Percentiles rank a stretch among this genome's conserved stretches.
phyloP scores from a whole-genome alignment of 179 eudicot species.

The Heliamphora pulchella region DNA sequence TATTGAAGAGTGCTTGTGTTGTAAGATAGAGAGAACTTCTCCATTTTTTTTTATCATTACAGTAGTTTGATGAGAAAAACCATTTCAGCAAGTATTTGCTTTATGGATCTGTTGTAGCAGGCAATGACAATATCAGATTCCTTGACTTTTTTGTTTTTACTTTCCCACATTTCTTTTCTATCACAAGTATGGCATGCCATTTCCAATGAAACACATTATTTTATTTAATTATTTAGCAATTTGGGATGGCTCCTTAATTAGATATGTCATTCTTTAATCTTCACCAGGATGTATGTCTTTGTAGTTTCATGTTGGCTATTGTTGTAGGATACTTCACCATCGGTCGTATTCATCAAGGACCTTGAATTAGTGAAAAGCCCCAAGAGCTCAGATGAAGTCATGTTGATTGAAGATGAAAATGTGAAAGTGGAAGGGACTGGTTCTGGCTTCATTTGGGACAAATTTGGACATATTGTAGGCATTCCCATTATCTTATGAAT shows the following conservation, averaged over 20 bases:
- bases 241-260: not conserved
- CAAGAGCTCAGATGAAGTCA: constrained; percentile 33
- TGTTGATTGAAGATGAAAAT: constrained; percentile 40
- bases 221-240: not conserved
- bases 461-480: constrained; percentile 87
- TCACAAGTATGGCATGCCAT: not conserved
- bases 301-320: not conserved
- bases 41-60: not conserved
- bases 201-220: not conserved
- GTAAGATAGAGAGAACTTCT: not conserved
- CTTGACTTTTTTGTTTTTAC: not conserved
- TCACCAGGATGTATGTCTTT: not conserved
- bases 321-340: constrained; percentile 69
- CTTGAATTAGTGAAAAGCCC: constrained; percentile 42
- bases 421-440: constrained; percentile 84
- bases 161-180: not conserved
- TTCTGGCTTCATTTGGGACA: constrained; percentile 96
- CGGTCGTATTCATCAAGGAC: constrained; percentile 79
- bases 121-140: not conserved
- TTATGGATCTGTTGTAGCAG: not conserved
- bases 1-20: not conserved
- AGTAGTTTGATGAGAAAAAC: not conserved
- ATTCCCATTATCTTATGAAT: constrained; percentile 12
- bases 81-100: not conserved
- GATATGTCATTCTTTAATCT: not conserved